These are phyloP conservation scores for Rutstroemia sp. DNA, from an alignment of 2,329 filamentous ascomycete genomes.

Conservation along the genomic window DNA sequence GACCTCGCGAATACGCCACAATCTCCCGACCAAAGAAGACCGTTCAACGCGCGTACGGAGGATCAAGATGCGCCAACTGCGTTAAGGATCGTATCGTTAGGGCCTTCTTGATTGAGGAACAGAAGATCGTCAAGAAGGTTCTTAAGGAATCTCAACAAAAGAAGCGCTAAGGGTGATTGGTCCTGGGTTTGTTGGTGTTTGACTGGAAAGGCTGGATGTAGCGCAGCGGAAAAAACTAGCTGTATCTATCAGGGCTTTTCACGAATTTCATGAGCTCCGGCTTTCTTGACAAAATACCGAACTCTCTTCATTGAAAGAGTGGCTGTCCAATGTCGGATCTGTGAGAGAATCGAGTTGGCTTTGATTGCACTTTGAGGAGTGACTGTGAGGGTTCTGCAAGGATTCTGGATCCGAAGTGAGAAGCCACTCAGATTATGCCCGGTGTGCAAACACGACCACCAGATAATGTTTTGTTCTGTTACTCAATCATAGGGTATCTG, in stretches of 20 bases:
- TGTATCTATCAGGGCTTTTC: conserved; percentile 29
- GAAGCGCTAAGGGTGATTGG: conserved; percentile 27
- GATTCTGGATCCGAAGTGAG: too few relatives aligned
- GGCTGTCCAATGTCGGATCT: too few relatives aligned
- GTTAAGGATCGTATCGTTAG: conserved; percentile 97
- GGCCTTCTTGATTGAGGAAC: conserved; percentile 99
- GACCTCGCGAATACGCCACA: conserved; percentile 93
- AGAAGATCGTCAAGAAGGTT: conserved; percentile 99
- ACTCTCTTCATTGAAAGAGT: not conserved
- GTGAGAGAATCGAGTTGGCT: not conserved
- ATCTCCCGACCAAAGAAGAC: conserved; percentile 99
- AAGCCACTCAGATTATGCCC: too few relatives aligned
- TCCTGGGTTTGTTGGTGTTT: conserved; percentile 29
- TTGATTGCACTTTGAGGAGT: not conserved
- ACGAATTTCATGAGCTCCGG: conserved; percentile 25
- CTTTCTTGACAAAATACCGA: conserved; percentile 13
- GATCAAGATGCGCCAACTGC: conserved; percentile 97
- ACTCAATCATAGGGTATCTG: too few relatives aligned
- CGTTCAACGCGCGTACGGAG: conserved; percentile 96
- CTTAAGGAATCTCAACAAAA: conserved; percentile 92
- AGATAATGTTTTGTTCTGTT: too few relatives aligned
- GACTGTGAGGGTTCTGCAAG: too few relatives aligned
- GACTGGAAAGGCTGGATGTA: conserved; percentile 29
- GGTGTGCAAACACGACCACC: too few relatives aligned
- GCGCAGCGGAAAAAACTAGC: conserved; percentile 27